Base-by-base conservation (phyloP, 305 asterid genomes). In the Fraxinus baroniana region DNA sequence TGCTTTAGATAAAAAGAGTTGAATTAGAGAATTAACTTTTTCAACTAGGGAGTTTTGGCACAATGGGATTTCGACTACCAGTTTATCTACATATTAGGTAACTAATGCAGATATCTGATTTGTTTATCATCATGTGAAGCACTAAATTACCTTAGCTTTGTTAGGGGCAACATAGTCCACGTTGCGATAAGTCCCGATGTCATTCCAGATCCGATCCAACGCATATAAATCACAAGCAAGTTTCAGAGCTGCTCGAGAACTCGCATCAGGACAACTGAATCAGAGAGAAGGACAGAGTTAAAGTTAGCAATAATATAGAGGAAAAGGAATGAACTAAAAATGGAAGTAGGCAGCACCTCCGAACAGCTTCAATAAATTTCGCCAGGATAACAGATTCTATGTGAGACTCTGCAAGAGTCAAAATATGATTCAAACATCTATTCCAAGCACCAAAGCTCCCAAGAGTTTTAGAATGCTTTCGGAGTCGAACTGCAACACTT, bases 371-470 rank as follows among this genome's bases (percentile, higher is more conserved):
- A 37, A 95, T 93, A 90, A 95, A 94, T 81, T 86, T 94, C 24
- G 88, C 97, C 5, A 95, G 97, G 82, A 94, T 88, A 68, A 95
- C 94, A 1, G 98, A 44, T 88, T 95, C 99, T 49, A 95, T 89
- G 87, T 95, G 99, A 18, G 99, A 95, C 83, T 94, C 99, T 4
- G 99, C 97, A 55, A 95, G 98, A 4, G 98, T 95, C 93, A 94
- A 80, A 64, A 95, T 93, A 85, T 95, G 99, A 88, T 95, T 95
- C 77, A 95, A 87, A 80, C 99, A 95, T 90, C 99, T 92, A 88
- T 95, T 95, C 98, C 99, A 95, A 49, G 98, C 98, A 83, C 99
- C 99, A 86, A 95, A 95, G 83, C 94, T 81, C 75, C 98, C 98
- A 22, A 93, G 97, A 68, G 90, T 89, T 89, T 94, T 95, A 4